Percentiles rank a stretch among this genome's conserved stretches.
Evolutionary conservation across 202 grass and related monocot genomes (phyloP).

Genomic region (Elaeis oleifera): DNA sequence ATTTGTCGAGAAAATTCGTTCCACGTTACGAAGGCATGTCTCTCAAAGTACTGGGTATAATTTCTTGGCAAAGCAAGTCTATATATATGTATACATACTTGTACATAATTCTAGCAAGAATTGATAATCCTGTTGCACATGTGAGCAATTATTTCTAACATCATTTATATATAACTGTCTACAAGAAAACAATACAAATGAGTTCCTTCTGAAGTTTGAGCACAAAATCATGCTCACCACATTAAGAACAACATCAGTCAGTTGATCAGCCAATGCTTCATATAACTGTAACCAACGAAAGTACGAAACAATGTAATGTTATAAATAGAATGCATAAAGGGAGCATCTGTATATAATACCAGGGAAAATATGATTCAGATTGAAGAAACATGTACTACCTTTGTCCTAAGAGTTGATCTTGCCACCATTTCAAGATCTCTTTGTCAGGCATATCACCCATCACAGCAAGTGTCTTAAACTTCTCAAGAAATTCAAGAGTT

Average conservation of each 20-base stretch:
- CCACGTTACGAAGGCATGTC: too few species aligned
- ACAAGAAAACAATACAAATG: too few species aligned
- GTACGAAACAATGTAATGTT: not conserved
- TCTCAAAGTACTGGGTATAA: too few species aligned
- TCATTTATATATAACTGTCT: too few species aligned
- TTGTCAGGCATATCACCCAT: slow-evolving; percentile 76
- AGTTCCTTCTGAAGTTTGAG: too few species aligned
- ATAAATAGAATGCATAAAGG: not conserved
- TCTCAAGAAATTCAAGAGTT: slow-evolving; percentile 90
- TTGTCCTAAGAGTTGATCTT: slow-evolving; percentile 87
- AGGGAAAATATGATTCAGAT: too few species aligned
- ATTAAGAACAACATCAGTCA: slow-evolving; percentile 73
- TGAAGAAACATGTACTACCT: slow-evolving; percentile 26
- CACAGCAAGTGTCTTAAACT: slow-evolving; percentile 71
- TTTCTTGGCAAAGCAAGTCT: too few species aligned
- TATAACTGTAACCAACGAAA: slow-evolving; percentile 53
- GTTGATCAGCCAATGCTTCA: slow-evolving; percentile 81
- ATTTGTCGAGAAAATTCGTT: too few species aligned
- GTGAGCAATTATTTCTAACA: too few species aligned
- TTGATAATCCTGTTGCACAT: too few species aligned
- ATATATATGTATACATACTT: too few species aligned
- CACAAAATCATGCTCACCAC: slow-evolving; percentile 27
- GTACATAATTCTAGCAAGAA: too few species aligned
- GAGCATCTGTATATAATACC: not conserved
- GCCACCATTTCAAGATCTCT: slow-evolving; percentile 91